phyloP scores from a whole-genome alignment of 192 early-diverging fungal genomes.

The Funneliformis mosseae region DNA sequence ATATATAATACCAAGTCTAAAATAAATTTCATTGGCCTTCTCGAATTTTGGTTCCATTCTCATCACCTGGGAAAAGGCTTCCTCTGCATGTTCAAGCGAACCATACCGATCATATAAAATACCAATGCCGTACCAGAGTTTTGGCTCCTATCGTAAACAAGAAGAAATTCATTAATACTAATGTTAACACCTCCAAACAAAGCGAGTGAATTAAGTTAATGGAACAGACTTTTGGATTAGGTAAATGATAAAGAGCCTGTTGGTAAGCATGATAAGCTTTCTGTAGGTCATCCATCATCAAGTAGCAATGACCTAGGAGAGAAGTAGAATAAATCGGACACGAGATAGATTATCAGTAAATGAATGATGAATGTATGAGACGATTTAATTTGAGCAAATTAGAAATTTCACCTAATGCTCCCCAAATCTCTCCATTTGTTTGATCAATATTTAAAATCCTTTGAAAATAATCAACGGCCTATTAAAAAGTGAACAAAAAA shows the following conservation, averaged over 20 bases:
- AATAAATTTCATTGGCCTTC: constrained; percentile 97
- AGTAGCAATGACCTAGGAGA: constrained; percentile 83
- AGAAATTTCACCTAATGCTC: constrained; percentile 57
- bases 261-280: constrained; percentile 96
- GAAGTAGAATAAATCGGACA: background rate
- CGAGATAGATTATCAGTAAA: background rate
- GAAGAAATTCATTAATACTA: constrained; percentile 12
- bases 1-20: constrained; percentile 97
- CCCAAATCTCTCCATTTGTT: constrained; percentile 93
- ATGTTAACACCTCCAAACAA: background rate
- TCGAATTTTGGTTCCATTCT: constrained; percentile 95
- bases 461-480: constrained; percentile 93
- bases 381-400: background rate
- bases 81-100: constrained; percentile 95
- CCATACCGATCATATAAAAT: constrained; percentile 97
- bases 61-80: constrained; percentile 93
- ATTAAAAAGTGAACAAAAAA: constrained; percentile 2
- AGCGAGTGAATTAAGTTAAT: background rate
- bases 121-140: constrained; percentile 99
- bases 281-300: constrained; percentile 95
- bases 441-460: constrained; percentile 80
- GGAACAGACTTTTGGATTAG: constrained; percentile 76
- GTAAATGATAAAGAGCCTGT: constrained; percentile 90
- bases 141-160: constrained; percentile 74
- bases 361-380: background rate